phyloP scores from a whole-genome alignment of 148 eudicot genomes.

The Heliamphora exappendiculata region DNA sequence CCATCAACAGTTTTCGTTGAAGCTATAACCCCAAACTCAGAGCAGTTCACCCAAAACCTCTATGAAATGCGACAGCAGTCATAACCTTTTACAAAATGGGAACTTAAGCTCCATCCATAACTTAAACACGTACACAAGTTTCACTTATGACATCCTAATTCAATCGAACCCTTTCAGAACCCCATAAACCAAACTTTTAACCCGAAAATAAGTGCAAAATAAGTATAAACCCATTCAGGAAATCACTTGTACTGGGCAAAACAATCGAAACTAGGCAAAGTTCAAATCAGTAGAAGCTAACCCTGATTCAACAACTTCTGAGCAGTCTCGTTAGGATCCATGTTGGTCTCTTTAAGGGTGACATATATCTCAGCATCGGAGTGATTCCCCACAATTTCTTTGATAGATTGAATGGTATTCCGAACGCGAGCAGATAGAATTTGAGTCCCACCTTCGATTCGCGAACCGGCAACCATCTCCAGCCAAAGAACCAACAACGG shows the following conservation, averaged over 20 bases:
- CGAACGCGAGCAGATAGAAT: constrained; percentile 34
- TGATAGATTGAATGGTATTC: constrained; percentile 58
- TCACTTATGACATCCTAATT: not conserved
- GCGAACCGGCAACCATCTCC: constrained; percentile 43
- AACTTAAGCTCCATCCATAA: not conserved
- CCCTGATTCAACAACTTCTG: constrained; percentile 79
- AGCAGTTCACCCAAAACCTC: not conserved
- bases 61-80: not conserved
- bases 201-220: not conserved
- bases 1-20: not conserved
- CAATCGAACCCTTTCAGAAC: not conserved
- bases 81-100: not conserved
- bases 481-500: not conserved
- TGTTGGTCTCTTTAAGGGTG: constrained; percentile 61
- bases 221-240: not conserved
- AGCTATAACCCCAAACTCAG: not conserved
- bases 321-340: constrained; percentile 71
- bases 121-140: not conserved
- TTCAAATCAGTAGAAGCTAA: constrained; percentile 12
- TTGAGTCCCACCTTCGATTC: constrained; percentile 47
- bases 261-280: not conserved
- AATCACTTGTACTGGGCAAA: not conserved
- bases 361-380: constrained; percentile 71
- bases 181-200: not conserved
- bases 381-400: constrained; percentile 60